These are phyloP conservation scores for Diospyros kaki DNA, from an alignment of 148 eudicot species.

Conservation along the genomic window DNA sequence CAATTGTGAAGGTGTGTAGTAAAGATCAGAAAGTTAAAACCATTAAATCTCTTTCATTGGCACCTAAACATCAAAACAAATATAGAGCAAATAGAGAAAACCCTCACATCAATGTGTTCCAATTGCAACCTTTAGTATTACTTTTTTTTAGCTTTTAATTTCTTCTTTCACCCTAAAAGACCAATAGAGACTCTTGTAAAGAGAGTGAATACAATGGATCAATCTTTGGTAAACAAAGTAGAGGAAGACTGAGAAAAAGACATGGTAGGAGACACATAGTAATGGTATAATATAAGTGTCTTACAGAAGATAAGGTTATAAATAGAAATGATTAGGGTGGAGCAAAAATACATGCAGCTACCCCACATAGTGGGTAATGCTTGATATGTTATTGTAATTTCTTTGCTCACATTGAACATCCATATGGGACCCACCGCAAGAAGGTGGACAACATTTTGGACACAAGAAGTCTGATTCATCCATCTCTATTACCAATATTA, in stretches of 20 bases:
- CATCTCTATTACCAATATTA: not conserved
- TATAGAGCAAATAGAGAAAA: not conserved
- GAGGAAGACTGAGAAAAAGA: too few relatives aligned
- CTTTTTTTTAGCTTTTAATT: not conserved
- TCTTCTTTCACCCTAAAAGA: not conserved
- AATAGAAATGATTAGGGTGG: too few relatives aligned
- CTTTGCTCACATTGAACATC: not conserved
- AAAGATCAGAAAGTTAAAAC: not conserved
- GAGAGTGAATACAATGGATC: too few relatives aligned
- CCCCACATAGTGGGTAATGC: too few relatives aligned
- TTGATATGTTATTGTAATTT: too few relatives aligned
- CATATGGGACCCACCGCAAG: not conserved
- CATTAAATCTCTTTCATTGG: not conserved
- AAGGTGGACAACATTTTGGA: not conserved
- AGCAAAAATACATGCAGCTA: too few relatives aligned
- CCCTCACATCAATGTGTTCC: not conserved
- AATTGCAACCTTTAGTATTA: not conserved
- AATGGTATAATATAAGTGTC: too few relatives aligned
- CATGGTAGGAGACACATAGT: too few relatives aligned
- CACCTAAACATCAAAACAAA: not conserved
- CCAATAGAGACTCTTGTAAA: too few relatives aligned
- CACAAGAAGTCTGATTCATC: not conserved
- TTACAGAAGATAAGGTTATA: too few relatives aligned
- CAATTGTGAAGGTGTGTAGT: not conserved
- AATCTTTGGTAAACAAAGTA: too few relatives aligned